Evolutionary conservation across 2,329 filamentous ascomycete genomes (phyloP), one percentile per base, ranked within the genome.

Genomic region (Talaromyces sp.): DNA sequence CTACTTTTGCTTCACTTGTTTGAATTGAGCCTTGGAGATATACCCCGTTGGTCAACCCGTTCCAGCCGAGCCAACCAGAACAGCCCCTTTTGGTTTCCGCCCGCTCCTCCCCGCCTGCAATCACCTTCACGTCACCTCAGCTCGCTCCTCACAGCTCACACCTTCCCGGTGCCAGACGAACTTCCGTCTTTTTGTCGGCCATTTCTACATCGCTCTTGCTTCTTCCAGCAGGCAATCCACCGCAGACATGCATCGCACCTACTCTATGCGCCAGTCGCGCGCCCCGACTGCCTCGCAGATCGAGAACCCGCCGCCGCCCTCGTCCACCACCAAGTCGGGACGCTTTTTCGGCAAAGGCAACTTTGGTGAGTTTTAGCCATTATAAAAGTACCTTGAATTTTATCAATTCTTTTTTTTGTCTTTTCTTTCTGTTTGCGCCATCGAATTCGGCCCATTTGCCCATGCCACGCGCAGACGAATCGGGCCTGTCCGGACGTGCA

Each of bases 211-310:
- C 51, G 35, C 48, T 53, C 53, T 54, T 32, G 24, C 38, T 46
- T 12, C 43, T 14, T 26, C 17, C 17, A 46, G 19, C 21, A 46
- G 19, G 43, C 21, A 46, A 46, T 43, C 48, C 24, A 43, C 31
- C 54, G 46, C 35, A 70, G 72, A 64, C 65, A 99, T 99, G 93
- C 94, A 99, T 85, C 92, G 93, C 77, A 97, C 94, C 67, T 99
- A 97, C 78, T 96, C 92, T 71, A 96, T 97, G 94, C 92, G 94
- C 88, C 90, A 95, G 80, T 89, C 90, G 78, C 88, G 94, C 84
- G 91, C 91, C 78, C 94, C 94, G 54, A 99, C 94, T 67, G 94
- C 94, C 72, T 95, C 92, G 72, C 87, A 91, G 75, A 82, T 90
- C 64, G 83, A 97, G 86, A 97, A 92, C 78, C 94, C 94, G 55